Evolutionary conservation across 179 eudicot species (phyloP).

Genomic region (Nepenthes alata): DNA sequence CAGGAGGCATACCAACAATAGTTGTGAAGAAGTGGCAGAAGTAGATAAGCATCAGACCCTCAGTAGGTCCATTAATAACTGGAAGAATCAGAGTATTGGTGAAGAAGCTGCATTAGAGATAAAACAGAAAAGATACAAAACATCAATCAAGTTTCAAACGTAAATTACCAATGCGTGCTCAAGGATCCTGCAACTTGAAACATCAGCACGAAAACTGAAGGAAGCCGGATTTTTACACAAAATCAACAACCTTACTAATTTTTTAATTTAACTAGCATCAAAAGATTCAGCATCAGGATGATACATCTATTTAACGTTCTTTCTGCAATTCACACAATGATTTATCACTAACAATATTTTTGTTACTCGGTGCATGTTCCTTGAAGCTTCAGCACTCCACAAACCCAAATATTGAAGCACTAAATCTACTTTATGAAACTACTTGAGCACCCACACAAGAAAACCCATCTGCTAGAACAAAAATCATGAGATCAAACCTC

Average conservation of each 20-base stretch:
- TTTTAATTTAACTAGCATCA: not conserved
- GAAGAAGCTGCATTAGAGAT: conserved; percentile 53
- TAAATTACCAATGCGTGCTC: not conserved
- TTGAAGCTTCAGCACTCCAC: too few relatives aligned
- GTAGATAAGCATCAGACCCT: conserved; percentile 91
- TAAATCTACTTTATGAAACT: too few relatives aligned
- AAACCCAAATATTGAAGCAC: too few relatives aligned
- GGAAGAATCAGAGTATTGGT: conserved; percentile 95
- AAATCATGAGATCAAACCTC: not conserved
- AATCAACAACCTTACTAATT: too few relatives aligned
- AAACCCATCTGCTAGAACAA: too few relatives aligned
- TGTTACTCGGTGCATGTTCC: too few relatives aligned
- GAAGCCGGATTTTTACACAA: too few relatives aligned
- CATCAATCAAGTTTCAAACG: conserved; percentile 6
- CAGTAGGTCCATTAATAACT: conserved; percentile 90
- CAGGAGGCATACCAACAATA: conserved; percentile 55
- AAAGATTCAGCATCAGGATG: not conserved
- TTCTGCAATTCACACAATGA: too few relatives aligned
- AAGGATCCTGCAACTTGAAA: too few relatives aligned
- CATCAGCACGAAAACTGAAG: too few relatives aligned
- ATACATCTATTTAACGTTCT: not conserved
- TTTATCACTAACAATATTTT: too few relatives aligned
- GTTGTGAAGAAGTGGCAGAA: conserved; percentile 68
- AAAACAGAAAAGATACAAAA: conserved; percentile 3
- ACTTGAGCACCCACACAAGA: too few relatives aligned